Evolutionary conservation across 192 early-diverging fungal species (phyloP).

Genomic region (Coemansia sp.): DNA sequence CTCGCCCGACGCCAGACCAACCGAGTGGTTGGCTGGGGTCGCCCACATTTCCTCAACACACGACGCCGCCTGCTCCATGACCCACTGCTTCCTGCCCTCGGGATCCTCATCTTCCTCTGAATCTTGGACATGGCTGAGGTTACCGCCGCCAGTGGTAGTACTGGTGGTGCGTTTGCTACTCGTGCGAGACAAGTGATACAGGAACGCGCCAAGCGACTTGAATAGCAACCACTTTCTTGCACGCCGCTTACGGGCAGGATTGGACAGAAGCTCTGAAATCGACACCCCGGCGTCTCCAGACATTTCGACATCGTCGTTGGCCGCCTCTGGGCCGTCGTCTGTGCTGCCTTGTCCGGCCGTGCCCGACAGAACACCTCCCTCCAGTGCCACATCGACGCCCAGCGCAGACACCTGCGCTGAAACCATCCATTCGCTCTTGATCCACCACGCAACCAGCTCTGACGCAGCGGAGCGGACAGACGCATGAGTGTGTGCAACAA

Average conservation of each 20-base stretch:
- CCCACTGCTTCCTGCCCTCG: conserved; percentile 23
- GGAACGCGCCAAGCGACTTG: conserved; percentile 38
- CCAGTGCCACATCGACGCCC: conserved; percentile 19
- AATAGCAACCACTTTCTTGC: conserved; percentile 31
- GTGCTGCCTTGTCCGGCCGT: conserved; percentile 2
- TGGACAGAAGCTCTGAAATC: conserved; percentile 8
- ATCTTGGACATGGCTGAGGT: neutral
- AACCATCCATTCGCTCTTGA: conserved; percentile 48
- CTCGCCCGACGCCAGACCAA: conserved; percentile 13
- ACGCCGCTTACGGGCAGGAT: conserved; percentile 7
- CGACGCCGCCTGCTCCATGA: conserved; percentile 36
- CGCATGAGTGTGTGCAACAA: conserved; percentile 73
- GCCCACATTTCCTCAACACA: conserved; percentile 47
- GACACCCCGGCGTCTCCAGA: conserved; percentile 14
- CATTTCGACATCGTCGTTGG: conserved; percentile 16
- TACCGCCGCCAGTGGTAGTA: neutral
- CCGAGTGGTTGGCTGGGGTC: conserved; percentile 10
- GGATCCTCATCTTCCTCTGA: neutral
- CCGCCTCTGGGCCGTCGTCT: neutral
- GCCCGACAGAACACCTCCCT: neutral
- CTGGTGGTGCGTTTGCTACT: neutral
- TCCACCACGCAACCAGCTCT: conserved; percentile 60
- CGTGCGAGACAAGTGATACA: conserved; percentile 27
- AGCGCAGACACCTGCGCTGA: conserved; percentile 30
- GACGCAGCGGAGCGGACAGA: conserved; percentile 68